phyloP scores from a whole-genome alignment of 2,329 filamentous ascomycete species.

The Emergomyces pasteurianus region DNA sequence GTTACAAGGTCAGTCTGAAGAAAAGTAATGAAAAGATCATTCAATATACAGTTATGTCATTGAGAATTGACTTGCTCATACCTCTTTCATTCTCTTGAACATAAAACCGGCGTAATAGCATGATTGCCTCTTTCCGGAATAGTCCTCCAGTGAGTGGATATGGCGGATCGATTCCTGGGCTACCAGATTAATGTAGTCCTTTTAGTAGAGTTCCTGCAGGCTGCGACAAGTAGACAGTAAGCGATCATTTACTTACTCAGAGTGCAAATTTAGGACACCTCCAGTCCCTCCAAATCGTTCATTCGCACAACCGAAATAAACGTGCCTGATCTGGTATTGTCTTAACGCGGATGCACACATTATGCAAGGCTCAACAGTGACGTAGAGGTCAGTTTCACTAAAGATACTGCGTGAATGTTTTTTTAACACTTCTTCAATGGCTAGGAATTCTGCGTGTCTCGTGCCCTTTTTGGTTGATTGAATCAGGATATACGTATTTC shows the following conservation, averaged over 20 bases:
- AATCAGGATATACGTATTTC: not conserved
- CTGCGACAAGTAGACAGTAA: not conserved
- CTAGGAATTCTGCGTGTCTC: conserved; percentile 90
- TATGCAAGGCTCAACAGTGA: conserved; percentile 96
- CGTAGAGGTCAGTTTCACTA: conserved; percentile 69
- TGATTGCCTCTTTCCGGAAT: conserved; percentile 85
- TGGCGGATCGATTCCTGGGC: conserved; percentile 60
- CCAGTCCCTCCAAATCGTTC: conserved; percentile 96
- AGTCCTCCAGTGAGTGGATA: conserved; percentile 79
- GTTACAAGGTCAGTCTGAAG: conserved; percentile 2
- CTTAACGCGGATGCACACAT: conserved; percentile 93
- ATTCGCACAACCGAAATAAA: conserved; percentile 92
- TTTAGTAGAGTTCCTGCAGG: conserved; percentile 4
- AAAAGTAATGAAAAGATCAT: not conserved
- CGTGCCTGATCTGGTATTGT: conserved; percentile 75
- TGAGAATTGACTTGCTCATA: conserved; percentile 22
- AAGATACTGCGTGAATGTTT: conserved; percentile 58
- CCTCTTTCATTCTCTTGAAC: conserved; percentile 95
- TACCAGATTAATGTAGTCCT: conserved; percentile 23
- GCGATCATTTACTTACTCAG: conserved; percentile 37
- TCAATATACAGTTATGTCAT: not conserved
- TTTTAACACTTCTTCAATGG: conserved; percentile 54
- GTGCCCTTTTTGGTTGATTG: conserved; percentile 50
- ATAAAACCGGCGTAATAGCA: conserved; percentile 84
- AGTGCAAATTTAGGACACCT: conserved; percentile 79